These are phyloP conservation scores for Polygonum aviculare DNA, from an alignment of 148 eudicot species.

Conservation along the genomic window DNA sequence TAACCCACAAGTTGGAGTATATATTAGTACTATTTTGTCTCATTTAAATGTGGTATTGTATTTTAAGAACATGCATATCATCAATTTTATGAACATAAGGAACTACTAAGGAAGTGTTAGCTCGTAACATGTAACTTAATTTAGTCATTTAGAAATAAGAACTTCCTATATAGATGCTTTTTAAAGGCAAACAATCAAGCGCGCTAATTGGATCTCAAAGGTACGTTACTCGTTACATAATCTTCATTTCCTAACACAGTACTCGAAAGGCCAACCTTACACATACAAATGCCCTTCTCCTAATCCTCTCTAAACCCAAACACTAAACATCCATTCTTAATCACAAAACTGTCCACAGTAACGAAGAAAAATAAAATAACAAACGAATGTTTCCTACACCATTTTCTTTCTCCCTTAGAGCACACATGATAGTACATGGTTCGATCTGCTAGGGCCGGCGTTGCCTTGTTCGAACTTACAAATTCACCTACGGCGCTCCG, in stretches of 20 bases:
- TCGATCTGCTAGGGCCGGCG: background rate
- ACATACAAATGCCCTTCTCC: background rate
- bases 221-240: background rate
- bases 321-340: background rate
- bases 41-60: too few species aligned
- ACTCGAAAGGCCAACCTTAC: background rate
- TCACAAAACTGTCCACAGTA: background rate
- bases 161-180: background rate
- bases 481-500: constrained; percentile 48
- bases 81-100: too few species aligned
- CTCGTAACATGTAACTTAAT: too few species aligned
- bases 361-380: too few species aligned
- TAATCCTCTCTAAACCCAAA: background rate
- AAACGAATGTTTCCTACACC: background rate
- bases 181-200: background rate
- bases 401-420: background rate
- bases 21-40: too few species aligned
- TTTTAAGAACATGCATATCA: too few species aligned
- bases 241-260: background rate
- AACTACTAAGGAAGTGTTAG: too few species aligned
- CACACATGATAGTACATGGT: too few species aligned
- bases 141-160: background rate
- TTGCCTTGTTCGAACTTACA: background rate
- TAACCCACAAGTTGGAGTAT: too few species aligned
- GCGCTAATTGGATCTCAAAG: background rate